These are phyloP conservation scores for Phialocephala sp. DNA, from an alignment of 2,329 filamentous ascomycete genomes.

Conservation along the genomic window DNA sequence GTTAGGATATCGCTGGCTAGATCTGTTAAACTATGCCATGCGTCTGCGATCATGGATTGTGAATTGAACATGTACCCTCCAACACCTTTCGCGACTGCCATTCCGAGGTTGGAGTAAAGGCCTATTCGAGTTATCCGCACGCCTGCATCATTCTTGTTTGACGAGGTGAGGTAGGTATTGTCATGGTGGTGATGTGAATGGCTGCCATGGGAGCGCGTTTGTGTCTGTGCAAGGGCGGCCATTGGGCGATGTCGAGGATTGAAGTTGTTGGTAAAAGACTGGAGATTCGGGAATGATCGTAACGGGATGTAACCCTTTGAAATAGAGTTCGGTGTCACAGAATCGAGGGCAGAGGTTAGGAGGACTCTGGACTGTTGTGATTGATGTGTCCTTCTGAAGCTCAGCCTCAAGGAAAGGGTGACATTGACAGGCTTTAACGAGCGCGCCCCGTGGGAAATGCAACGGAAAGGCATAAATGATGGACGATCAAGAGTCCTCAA, in stretches of 20 bases:
- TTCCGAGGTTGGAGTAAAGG: constrained; percentile 86
- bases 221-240: constrained; percentile 41
- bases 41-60: constrained; percentile 90
- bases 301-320: constrained; percentile 28
- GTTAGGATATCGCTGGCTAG: constrained; percentile 95
- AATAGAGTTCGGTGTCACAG: constrained; percentile 28
- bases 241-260: constrained; percentile 37
- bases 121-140: constrained; percentile 93
- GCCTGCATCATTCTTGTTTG: constrained; percentile 88
- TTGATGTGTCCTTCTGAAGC: constrained; percentile 43
- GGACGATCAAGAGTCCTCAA: constrained; percentile 15
- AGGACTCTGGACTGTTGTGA: constrained; percentile 38
- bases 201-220: constrained; percentile 51
- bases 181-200: constrained; percentile 77
- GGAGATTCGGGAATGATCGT: constrained; percentile 36
- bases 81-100: constrained; percentile 91
- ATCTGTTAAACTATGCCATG: constrained; percentile 94
- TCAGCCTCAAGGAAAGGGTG: constrained; percentile 36
- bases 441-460: constrained; percentile 33
- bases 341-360: constrained; percentile 38
- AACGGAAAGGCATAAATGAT: constrained; percentile 39
- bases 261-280: constrained; percentile 34
- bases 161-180: constrained; percentile 80
- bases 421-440: constrained; percentile 40
- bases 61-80: constrained; percentile 96